Evolutionary conservation across 1,284 basidiomycete genomes (phyloP), one percentile per base, ranked within the genome.

Genomic region (Cryptococcus neoformans): DNA sequence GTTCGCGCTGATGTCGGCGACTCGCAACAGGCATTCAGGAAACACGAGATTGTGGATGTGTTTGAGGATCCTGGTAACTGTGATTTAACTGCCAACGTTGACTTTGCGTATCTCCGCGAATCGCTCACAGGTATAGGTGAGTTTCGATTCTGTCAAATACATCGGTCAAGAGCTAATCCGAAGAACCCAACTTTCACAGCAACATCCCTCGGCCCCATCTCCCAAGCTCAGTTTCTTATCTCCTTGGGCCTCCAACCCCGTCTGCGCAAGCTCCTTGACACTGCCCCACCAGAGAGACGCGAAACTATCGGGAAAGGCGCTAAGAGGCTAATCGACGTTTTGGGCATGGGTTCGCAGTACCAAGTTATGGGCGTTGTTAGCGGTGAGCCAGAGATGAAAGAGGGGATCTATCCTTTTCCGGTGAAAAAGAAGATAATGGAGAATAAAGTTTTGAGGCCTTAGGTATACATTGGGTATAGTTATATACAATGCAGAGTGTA

Each of bases 41-140:
- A 86, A 35, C 96, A 99, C 74, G 82, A 87, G 61, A 84, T 93
- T 17, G 89, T 92, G 0, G 89, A 94, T 69, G 82, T 91, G 0
- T 94, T 99, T 68, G 81, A 87, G 55, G 78, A 83, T 9, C 94
- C 95, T 0, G 95, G 96, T 10, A 82, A 88, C 48, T 89, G 89
- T 47, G 96, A 99, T 75, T 78, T 99, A 50, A 99, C 96, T 0
- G 87, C 89, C 37, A 97, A 99, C 69, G 95, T 99, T 52, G 93
- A 99, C 77, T 99, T 99, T 77, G 83, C 86, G 0, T 90, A 90
- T 72, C 81, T 99, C 44, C 83, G 83, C 64, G 90, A 94, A 74
- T 87, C 91, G 0, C 79, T 94, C 58, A 73, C 75, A 0, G 84
- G 83, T 54, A 75, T 83, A 4, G 86, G 88, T 88, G 62, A 35